These are phyloP conservation scores for Podila verticillata DNA, from an alignment of 192 early-diverging fungal species.

Conservation along the genomic window DNA sequence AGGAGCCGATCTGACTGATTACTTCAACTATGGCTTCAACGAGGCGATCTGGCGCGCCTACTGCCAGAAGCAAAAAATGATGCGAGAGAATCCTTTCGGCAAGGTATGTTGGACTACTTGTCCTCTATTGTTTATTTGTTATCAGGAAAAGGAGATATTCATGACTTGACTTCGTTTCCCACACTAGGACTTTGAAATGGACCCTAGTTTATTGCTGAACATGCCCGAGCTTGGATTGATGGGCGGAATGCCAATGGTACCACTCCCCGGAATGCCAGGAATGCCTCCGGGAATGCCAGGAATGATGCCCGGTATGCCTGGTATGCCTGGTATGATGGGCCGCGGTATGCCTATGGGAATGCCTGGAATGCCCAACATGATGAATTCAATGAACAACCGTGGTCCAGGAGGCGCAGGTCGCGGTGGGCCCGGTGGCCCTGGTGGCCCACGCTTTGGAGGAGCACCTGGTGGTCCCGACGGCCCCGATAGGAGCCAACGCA, in stretches of 20 bases:
- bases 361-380: conserved; percentile 53
- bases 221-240: conserved; percentile 27
- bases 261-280: conserved; percentile 47
- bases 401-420: conserved; percentile 27
- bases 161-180: not conserved
- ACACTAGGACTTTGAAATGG: conserved; percentile 46
- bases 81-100: conserved; percentile 74
- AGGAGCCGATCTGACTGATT: conserved; percentile 96
- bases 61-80: conserved; percentile 90
- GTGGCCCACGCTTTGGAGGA: conserved; percentile 27
- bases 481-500: conserved; percentile 7
- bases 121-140: not conserved
- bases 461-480: conserved; percentile 23
- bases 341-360: conserved; percentile 53
- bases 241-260: conserved; percentile 16
- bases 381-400: conserved; percentile 47
- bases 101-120: conserved; percentile 52
- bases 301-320: conserved; percentile 51
- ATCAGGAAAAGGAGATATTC: not conserved
- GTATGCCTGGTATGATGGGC: conserved; percentile 51
- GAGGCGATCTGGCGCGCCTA: conserved; percentile 96
- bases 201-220: conserved; percentile 31
- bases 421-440: conserved; percentile 39
- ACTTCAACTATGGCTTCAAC: conserved; percentile 99
- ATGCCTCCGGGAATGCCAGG: conserved; percentile 59